phyloP scores from a whole-genome alignment of 192 early-diverging fungal genomes.

The Entrophospora sp. region DNA sequence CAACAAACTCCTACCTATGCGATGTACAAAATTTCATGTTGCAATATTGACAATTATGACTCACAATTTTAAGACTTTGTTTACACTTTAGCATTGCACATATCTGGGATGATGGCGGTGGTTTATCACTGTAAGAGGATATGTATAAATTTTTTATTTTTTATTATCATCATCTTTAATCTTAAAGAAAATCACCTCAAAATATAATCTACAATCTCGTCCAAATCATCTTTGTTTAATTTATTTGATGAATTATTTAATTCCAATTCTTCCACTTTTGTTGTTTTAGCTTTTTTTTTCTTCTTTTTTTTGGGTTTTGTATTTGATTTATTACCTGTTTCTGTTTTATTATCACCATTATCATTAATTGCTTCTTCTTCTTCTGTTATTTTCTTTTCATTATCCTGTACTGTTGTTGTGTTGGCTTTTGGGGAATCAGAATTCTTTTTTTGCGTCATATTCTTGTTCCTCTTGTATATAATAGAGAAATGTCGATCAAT shows the following conservation, averaged over 20 bases:
- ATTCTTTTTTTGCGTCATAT: too few species aligned
- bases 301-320: too few species aligned
- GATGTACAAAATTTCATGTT: conserved; percentile 14
- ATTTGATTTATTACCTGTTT: neutral
- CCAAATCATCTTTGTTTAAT: neutral
- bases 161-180: neutral
- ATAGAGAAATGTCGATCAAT: too few species aligned
- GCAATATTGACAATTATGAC: conserved; percentile 11
- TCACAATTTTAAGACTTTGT: neutral
- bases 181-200: conserved; percentile 5
- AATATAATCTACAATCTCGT: conserved; percentile 2
- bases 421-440: too few species aligned
- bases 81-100: conserved; percentile 14
- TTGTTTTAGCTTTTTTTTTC: neutral
- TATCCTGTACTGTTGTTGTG: too few species aligned
- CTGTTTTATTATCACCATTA: neutral
- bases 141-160: neutral
- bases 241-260: too few species aligned
- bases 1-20: neutral
- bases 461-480: too few species aligned
- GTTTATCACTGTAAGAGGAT: neutral
- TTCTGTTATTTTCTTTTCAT: too few species aligned
- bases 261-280: neutral
- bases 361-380: too few species aligned
- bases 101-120: neutral